Evolutionary conservation across 257 asterid genomes (phyloP).

Genomic region (Solanum sitiens): DNA sequence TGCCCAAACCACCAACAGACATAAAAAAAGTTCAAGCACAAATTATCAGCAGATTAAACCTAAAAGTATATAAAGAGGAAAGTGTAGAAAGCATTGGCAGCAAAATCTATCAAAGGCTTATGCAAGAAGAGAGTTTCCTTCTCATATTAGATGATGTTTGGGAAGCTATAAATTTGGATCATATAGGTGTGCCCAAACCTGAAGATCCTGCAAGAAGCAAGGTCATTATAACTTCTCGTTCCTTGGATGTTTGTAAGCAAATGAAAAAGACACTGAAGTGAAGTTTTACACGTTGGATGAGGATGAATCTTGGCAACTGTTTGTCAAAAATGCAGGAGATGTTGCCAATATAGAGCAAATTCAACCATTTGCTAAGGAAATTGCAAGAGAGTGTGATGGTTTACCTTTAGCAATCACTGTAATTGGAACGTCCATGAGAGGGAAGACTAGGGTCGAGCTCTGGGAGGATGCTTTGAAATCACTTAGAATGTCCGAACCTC

Average conservation of each 20-base stretch:
- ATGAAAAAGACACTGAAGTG: background rate
- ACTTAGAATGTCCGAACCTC: background rate
- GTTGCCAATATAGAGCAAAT: background rate
- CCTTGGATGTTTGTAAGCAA: background rate
- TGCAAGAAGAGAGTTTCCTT: background rate
- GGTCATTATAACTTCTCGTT: background rate
- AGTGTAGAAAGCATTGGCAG: background rate
- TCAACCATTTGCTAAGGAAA: background rate
- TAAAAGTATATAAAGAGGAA: background rate
- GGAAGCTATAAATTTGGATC: background rate
- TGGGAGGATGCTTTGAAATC: background rate
- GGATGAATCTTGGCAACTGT: constrained; percentile 1
- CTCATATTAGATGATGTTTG: constrained; percentile 8
- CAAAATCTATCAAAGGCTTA: background rate
- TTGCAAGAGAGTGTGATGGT: background rate
- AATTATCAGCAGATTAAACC: background rate
- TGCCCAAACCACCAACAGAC: background rate
- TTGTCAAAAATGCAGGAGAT: background rate
- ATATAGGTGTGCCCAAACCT: background rate
- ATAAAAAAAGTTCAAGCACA: background rate
- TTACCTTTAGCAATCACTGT: constrained; percentile 1
- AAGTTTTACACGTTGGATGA: background rate
- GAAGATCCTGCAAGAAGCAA: background rate
- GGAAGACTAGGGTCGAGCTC: background rate
- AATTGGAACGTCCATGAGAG: background rate